phyloP scores from a whole-genome alignment of 1,139 yeast genomes.

The Suhomyces yuchorum region DNA sequence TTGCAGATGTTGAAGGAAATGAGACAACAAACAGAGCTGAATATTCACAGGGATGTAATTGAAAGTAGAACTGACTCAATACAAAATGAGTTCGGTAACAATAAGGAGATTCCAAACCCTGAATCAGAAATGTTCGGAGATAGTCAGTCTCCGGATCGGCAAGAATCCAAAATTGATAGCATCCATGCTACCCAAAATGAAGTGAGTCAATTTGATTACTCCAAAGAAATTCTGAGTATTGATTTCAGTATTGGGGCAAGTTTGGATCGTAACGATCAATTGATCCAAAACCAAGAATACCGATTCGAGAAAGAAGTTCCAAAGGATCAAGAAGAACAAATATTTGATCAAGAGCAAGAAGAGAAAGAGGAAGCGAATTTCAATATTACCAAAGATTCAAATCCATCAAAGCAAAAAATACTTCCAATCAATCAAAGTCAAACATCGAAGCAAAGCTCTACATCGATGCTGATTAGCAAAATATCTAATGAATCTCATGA shows the following conservation, averaged over 20 bases:
- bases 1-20: slow-evolving; percentile 18
- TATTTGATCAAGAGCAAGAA: background rate
- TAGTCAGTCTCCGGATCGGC: background rate
- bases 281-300: too few species aligned
- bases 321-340: background rate
- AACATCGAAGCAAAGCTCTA: background rate
- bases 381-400: background rate
- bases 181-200: background rate
- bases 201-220: background rate
- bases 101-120: background rate
- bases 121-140: background rate
- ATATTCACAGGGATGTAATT: too few species aligned
- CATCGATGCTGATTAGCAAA: background rate
- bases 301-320: too few species aligned
- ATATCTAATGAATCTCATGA: slow-evolving; percentile 16
- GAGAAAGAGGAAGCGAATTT: background rate
- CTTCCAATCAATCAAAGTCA: background rate
- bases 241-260: background rate
- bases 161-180: background rate
- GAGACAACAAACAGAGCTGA: background rate
- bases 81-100: background rate
- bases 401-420: background rate
- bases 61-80: too few species aligned
- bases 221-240: background rate
- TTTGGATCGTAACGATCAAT: too few species aligned